Evolutionary conservation across 768 basidiomycete species (phyloP).

Genomic region (Leccinellum rugosiceps): DNA sequence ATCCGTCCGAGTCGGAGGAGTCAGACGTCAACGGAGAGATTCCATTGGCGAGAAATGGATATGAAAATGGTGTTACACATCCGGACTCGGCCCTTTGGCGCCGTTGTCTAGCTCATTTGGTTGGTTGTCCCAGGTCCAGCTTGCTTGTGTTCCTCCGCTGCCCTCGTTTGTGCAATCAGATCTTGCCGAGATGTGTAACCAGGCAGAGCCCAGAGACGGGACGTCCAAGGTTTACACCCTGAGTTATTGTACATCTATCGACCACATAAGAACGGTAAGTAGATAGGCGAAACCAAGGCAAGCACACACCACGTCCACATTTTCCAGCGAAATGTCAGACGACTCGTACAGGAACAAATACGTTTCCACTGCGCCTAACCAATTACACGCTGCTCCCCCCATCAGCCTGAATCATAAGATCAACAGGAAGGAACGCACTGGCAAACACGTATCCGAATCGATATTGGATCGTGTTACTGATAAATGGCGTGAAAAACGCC

Average conservation of each 20-base stretch:
- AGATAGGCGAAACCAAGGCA: not conserved
- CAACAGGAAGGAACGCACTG: conserved; percentile 29
- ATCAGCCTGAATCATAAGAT: not conserved
- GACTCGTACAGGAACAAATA: conserved; percentile 78
- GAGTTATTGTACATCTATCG: conserved; percentile 63
- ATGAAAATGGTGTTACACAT: too few relatives aligned
- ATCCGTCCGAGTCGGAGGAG: too few relatives aligned
- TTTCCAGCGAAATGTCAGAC: conserved; percentile 62
- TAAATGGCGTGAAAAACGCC: conserved; percentile 80
- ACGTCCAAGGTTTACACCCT: conserved; percentile 64
- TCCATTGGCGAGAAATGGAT: too few relatives aligned
- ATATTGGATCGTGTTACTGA: conserved; percentile 52
- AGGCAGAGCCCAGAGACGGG: conserved; percentile 54
- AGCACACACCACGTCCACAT: conserved; percentile 49
- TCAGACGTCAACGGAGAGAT: too few relatives aligned
- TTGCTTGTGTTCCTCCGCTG: conserved; percentile 29
- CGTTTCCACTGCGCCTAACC: conserved; percentile 55
- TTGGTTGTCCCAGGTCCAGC: not conserved
- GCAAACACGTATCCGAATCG: conserved; percentile 73
- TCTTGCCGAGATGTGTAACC: conserved; percentile 50
- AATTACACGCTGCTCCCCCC: conserved; percentile 47
- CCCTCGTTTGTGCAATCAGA: conserved; percentile 41
- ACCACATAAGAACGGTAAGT: not conserved
- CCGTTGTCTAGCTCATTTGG: not conserved
- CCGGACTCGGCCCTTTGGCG: too few relatives aligned